These are phyloP conservation scores for Linnemannia schmuckeri DNA, from an alignment of 192 early-diverging fungal species.

Conservation along the genomic window DNA sequence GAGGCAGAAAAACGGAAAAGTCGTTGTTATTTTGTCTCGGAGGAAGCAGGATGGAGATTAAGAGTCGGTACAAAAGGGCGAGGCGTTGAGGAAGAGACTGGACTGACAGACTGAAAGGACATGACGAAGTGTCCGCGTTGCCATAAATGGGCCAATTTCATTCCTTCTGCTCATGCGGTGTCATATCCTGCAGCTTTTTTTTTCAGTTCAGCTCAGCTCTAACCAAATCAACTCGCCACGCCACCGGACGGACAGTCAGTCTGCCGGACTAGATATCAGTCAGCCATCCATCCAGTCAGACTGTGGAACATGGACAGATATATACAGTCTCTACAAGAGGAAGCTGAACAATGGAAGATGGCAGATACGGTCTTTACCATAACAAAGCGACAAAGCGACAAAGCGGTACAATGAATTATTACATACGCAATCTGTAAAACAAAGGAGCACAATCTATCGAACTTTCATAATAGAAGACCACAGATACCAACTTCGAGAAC, in stretches of 20 bases:
- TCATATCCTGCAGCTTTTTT: constrained; percentile 4
- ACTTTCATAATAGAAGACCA: too few relatives aligned
- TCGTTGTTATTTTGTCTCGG: constrained; percentile 4
- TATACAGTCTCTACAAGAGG: neutral
- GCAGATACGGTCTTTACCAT: too few relatives aligned
- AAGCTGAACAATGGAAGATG: too few relatives aligned
- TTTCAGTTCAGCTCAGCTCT: neutral
- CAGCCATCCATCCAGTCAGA: neutral
- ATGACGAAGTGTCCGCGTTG: neutral
- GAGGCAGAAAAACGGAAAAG: constrained; percentile 4
- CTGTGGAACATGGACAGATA: neutral
- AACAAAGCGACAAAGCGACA: too few relatives aligned
- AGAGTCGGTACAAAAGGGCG: neutral
- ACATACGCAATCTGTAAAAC: too few relatives aligned
- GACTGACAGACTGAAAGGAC: neutral
- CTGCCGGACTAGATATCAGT: neutral
- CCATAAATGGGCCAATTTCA: constrained; percentile 8
- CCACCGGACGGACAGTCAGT: neutral
- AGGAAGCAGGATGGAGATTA: constrained; percentile 5
- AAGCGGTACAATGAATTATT: too few relatives aligned
- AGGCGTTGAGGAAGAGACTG: neutral
- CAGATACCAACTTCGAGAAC: too few relatives aligned
- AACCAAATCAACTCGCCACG: too few relatives aligned
- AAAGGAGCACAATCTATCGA: too few relatives aligned
- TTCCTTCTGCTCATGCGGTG: neutral